Evolutionary conservation across 106 monocot species (phyloP).

Genomic region (Hemerocallis citrina): DNA sequence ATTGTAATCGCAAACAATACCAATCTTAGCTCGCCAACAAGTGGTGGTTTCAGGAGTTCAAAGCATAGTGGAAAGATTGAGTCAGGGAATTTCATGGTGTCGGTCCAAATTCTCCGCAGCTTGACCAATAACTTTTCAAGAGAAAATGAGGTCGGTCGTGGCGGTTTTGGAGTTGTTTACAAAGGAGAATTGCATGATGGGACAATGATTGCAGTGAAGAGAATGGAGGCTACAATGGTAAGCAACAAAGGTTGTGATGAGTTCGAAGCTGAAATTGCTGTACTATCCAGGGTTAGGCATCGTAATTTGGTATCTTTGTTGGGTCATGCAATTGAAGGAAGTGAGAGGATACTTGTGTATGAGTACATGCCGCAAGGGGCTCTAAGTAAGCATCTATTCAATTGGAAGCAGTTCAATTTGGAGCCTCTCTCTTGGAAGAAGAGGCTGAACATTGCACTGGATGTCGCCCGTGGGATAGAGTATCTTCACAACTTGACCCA

Average conservation of each 20-base stretch:
- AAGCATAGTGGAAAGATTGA: conserved; percentile 15
- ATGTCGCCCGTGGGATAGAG: conserved; percentile 52
- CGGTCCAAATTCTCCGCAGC: conserved; percentile 30
- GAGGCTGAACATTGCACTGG: conserved; percentile 45
- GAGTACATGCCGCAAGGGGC: conserved; percentile 56
- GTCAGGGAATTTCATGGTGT: conserved; percentile 20
- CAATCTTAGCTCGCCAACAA: conserved; percentile 6
- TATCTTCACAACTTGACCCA: conserved; percentile 56
- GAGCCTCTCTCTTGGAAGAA: conserved; percentile 58
- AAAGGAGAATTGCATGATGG: conserved; percentile 47
- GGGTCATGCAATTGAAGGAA: conserved; percentile 40
- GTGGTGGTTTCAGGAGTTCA: conserved; percentile 14
- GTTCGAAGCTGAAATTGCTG: conserved; percentile 48
- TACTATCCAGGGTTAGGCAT: conserved; percentile 54
- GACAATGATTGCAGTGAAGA: conserved; percentile 48
- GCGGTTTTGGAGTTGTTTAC: conserved; percentile 59
- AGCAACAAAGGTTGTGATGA: conserved; percentile 38
- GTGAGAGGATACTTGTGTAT: conserved; percentile 49
- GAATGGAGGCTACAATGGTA: conserved; percentile 37
- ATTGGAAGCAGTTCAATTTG: conserved; percentile 27
- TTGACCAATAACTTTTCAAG: conserved; percentile 33
- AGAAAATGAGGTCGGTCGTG: conserved; percentile 51
- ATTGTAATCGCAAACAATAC: conserved; percentile 19
- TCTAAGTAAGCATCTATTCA: conserved; percentile 55
- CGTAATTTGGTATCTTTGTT: conserved; percentile 39